These are phyloP conservation scores for Ascodesmis nigricans DNA, from an alignment of 495 filamentous ascomycete species.

Conservation along the genomic window DNA sequence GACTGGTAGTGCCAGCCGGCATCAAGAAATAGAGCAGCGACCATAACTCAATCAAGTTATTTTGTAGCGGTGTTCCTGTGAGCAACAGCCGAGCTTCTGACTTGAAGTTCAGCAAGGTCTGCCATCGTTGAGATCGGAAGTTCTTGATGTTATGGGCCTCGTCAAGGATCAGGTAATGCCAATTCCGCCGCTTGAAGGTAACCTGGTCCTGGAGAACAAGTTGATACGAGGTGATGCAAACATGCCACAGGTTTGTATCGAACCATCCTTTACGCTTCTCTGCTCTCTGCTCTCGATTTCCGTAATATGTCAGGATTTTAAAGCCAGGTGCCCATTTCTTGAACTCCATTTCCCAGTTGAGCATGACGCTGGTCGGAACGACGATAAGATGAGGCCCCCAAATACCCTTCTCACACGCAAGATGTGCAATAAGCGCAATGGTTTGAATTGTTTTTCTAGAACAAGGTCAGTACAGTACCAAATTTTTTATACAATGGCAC, in stretches of 20 bases:
- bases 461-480: background rate
- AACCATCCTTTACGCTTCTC: conserved; percentile 79
- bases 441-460: conserved; percentile 81
- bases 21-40: conserved; percentile 90
- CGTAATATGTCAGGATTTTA: conserved; percentile 95
- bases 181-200: conserved; percentile 76
- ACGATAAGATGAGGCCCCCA: conserved; percentile 96
- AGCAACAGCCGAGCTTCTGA: conserved; percentile 70
- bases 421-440: conserved; percentile 78
- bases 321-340: conserved; percentile 98
- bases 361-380: conserved; percentile 93
- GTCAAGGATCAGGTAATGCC: conserved; percentile 97
- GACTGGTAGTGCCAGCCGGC: conserved; percentile 55
- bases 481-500: conserved; percentile 1
- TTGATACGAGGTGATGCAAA: conserved; percentile 92
- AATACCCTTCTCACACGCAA: conserved; percentile 71
- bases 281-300: conserved; percentile 73
- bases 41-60: conserved; percentile 93
- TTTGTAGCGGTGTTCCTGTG: conserved; percentile 91
- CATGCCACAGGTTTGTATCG: conserved; percentile 80
- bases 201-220: conserved; percentile 81
- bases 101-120: conserved; percentile 75
- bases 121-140: conserved; percentile 92
- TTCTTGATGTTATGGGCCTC: conserved; percentile 99
- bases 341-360: conserved; percentile 99